Base-by-base conservation (phyloP, 2,329 filamentous ascomycete species). In the Scytalidium sp. region DNA sequence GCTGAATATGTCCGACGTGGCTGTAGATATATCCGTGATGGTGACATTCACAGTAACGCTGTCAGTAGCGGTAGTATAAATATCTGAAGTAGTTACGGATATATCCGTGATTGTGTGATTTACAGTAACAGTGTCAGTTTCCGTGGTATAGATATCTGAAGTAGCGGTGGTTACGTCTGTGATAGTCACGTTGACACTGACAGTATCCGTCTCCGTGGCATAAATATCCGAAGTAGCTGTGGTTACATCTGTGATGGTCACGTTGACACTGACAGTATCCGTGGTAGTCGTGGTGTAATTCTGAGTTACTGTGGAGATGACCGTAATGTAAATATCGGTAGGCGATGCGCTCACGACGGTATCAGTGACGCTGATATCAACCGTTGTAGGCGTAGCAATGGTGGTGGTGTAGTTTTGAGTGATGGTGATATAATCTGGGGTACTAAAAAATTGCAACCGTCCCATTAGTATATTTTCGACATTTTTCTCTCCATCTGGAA, bases 111-210 rank as follows among this genome's bases (percentile, higher is more conserved):
- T 50, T 23, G 49, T 50, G n/a, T 21, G 13, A 5, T 17, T 40
- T 8, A 19, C 21, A 20, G 25, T 46, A 17, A 19, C 20, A 11
- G n/a, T 36, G 36, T 43, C 41, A 29, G 46, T 49, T 8, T 48
- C 40, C 17, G 51, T 58, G 22, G 45, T 46, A 19, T 45, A 22
- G 13, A 45, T 15, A 20, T 36, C 19, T 10, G 25, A 36, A 19
- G 19, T 20, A n/a, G 27, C 32, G 36, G 43, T 29, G 15, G 36
- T 19, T 8, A 17, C 20, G 17, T 32, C 43, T 19, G 32, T 27
- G 20, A 20, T 45, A 19, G 27, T 45, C 2, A 10, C 11, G 43
- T 19, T 27, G 20, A 32, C n/a, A 5, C 36, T n/a, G 15, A 32
- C 32, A 15, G 43, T 27, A 45, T 45, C 25, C 27, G 17, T 25